Base-by-base conservation (phyloP, 495 filamentous ascomycete species). In the Hypoxylon crocopeplum region DNA sequence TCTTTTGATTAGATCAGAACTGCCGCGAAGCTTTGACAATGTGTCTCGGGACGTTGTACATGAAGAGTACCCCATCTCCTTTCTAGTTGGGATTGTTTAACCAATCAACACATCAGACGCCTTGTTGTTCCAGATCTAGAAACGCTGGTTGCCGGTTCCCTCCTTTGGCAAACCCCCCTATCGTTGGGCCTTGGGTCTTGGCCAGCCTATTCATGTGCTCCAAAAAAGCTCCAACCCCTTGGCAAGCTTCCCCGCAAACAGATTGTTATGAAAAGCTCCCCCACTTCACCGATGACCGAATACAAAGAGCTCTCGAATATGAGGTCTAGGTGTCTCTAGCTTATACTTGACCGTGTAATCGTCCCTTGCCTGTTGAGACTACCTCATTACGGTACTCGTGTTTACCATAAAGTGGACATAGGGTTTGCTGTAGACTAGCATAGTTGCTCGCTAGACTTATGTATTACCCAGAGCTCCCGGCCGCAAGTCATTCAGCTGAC, bases 231-330 rank as follows among this genome's bases (percentile, higher is more conserved):
- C 62, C 57, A 61, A 56, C 17, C 30, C 51, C 48, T 41, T 59
- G 25, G 34, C 50, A 50, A 56, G 62, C 56, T 65, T 65, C 62
- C 62, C 62, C 62, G 57, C 56, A 62, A 52, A 60, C 19, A 37
- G 36, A 5, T 21, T 20, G 37, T 42, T 56, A 15, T 40, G 8
- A 27, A 40, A 40, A 17, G 27, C 24, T 24, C 36, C 48, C 34
- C 67, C 67, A 67, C 63, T 61, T 69, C 56, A 61, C 67, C 67
- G 63, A 69, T 41, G 38, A 45, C 63, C 67, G 63, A 67, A 29
- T 55, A 44, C 15, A 44, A 24, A 40, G 20, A 30, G 24, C 36
- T 42, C 16, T 27, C 25, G 13, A 13, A 38, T 4, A 3, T 27
- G 4, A 4, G 24, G 8, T 27, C 24, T 8, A 8, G 8, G 24